These are phyloP conservation scores for Aspergillus ustus DNA, from an alignment of 2,329 filamentous ascomycete genomes.

Conservation along the genomic window DNA sequence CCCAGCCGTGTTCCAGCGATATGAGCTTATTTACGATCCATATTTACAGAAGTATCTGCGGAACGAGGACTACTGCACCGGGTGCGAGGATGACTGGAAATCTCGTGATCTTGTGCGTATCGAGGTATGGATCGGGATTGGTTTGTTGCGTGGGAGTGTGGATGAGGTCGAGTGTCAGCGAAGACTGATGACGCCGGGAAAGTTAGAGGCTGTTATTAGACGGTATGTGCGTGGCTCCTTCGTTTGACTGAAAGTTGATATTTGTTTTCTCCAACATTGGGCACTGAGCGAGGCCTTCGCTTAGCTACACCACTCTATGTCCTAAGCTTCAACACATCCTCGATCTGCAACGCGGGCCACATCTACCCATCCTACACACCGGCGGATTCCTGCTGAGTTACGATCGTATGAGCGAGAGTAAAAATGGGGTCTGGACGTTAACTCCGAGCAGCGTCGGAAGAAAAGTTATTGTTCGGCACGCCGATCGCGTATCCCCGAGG, in stretches of 20 bases:
- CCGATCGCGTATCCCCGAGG: background rate
- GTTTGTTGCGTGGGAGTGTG: slow-evolving; percentile 35
- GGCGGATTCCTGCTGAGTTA: slow-evolving; percentile 12
- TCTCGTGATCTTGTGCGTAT: slow-evolving; percentile 33
- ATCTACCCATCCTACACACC: slow-evolving; percentile 10
- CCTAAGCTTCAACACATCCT: background rate
- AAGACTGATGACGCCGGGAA: slow-evolving; percentile 35
- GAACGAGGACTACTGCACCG: slow-evolving; percentile 40
- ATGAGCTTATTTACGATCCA: slow-evolving; percentile 53
- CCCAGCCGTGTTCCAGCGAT: slow-evolving; percentile 45
- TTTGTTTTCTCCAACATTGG: too few relatives aligned
- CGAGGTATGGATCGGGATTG: slow-evolving; percentile 47
- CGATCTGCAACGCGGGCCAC: slow-evolving; percentile 15
- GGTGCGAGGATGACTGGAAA: slow-evolving; percentile 36
- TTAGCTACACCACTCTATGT: slow-evolving; percentile 18
- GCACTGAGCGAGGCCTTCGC: background rate
- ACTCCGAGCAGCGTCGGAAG: background rate
- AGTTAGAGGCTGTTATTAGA: slow-evolving; percentile 35
- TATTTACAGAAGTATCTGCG: slow-evolving; percentile 52
- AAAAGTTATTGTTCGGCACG: background rate
- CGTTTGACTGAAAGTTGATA: background rate
- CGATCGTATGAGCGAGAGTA: background rate
- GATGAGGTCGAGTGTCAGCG: slow-evolving; percentile 41
- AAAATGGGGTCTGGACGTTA: background rate
- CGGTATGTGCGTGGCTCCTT: slow-evolving; percentile 12